These are phyloP conservation scores for Erodium chrysanthum DNA, from an alignment of 441 rosid genomes.

Conservation along the genomic window DNA sequence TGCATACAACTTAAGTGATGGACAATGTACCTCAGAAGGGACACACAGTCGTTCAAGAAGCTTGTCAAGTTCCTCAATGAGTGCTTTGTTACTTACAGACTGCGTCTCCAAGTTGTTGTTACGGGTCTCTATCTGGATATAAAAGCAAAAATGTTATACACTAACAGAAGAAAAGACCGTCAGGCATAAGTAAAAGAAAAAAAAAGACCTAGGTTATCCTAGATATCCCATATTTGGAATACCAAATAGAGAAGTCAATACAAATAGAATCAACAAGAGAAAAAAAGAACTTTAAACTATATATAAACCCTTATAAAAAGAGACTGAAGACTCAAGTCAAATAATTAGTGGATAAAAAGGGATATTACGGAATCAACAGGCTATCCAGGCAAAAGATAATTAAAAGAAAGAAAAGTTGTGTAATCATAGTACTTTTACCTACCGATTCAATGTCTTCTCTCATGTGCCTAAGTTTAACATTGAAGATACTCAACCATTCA, in stretches of 20 bases:
- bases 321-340: not conserved
- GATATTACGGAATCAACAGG: not conserved
- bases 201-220: not conserved
- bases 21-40: slow-evolving; percentile 70
- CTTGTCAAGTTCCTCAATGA: slow-evolving; percentile 90
- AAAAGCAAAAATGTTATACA: slow-evolving; percentile 15
- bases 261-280: not conserved
- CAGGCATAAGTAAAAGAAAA: not conserved
- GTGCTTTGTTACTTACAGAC: slow-evolving; percentile 82
- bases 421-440: slow-evolving; percentile 20
- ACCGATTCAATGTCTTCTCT: slow-evolving; percentile 98
- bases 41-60: slow-evolving; percentile 73
- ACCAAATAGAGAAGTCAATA: not conserved
- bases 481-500: slow-evolving; percentile 96
- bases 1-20: slow-evolving; percentile 11
- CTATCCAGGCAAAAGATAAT: not conserved
- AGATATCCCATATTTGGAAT: slow-evolving; percentile 9
- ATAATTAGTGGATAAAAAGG: not conserved
- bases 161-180: slow-evolving; percentile 12
- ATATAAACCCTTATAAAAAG: not conserved
- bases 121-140: slow-evolving; percentile 85
- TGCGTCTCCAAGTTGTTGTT: slow-evolving; percentile 96
- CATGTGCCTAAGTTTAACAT: slow-evolving; percentile 96
- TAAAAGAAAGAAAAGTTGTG: slow-evolving; percentile 4
- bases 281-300: not conserved